Percentiles rank a stretch among this genome's conserved stretches.
Evolutionary conservation across 1,139 yeast genomes (phyloP).

Genomic region (Geotrichum bryndzae): DNA sequence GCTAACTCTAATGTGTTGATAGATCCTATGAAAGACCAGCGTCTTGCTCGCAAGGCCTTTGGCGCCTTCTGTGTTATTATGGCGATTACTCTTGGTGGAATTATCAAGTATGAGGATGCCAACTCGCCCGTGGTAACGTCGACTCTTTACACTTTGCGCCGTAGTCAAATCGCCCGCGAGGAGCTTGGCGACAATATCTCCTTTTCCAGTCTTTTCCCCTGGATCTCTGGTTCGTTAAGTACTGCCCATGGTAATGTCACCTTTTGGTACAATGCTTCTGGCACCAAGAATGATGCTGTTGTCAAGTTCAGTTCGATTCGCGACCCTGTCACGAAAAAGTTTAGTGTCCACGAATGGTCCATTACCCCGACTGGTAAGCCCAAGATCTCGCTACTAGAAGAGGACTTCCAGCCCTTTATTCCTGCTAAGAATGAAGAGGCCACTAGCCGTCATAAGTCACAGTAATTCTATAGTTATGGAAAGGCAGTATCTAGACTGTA

Average conservation of each 20-base stretch:
- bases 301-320: slow-evolving; percentile 36
- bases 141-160: slow-evolving; percentile 76
- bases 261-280: slow-evolving; percentile 63
- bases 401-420: slow-evolving; percentile 35
- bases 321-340: slow-evolving; percentile 28
- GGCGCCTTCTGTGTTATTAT: slow-evolving; percentile 58
- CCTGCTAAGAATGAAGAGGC: slow-evolving; percentile 34
- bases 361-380: slow-evolving; percentile 26
- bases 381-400: slow-evolving; percentile 31
- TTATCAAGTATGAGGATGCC: slow-evolving; percentile 87
- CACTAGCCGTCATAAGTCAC: slow-evolving; percentile 21
- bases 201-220: slow-evolving; percentile 68
- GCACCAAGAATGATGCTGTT: slow-evolving; percentile 35
- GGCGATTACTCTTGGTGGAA: slow-evolving; percentile 57
- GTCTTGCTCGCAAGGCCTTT: slow-evolving; percentile 50
- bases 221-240: slow-evolving; percentile 82
- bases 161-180: slow-evolving; percentile 63
- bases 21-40: slow-evolving; percentile 60
- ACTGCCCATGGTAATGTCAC: slow-evolving; percentile 78
- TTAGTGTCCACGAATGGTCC: slow-evolving; percentile 36
- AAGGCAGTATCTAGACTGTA: neutral
- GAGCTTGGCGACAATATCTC: slow-evolving; percentile 70
- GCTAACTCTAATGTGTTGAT: neutral
- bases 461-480: neutral
- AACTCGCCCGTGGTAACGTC: slow-evolving; percentile 83